Conservation (phyloP, 345 rosid species). For the Odontarrhena argentea region DNA sequence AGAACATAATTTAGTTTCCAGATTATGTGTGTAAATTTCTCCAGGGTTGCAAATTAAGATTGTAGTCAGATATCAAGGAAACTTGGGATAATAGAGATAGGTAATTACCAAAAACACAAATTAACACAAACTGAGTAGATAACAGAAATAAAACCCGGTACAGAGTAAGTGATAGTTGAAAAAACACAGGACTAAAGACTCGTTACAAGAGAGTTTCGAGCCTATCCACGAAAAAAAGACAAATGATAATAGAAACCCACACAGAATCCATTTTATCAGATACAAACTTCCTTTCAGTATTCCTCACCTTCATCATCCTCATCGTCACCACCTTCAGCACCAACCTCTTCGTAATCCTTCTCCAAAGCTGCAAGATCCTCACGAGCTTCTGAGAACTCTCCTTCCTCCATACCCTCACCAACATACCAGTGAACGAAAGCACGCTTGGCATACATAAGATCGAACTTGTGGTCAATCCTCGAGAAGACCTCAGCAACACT, state of each 20-base stretch:
- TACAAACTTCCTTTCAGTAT: slow-evolving; percentile 32
- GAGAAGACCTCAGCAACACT: slow-evolving; percentile 79
- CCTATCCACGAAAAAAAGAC: slow-evolving; percentile 6
- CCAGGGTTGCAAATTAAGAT: too few species aligned
- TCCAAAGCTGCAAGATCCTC: slow-evolving; percentile 79
- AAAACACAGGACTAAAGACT: slow-evolving; percentile 30
- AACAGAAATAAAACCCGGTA: background rate
- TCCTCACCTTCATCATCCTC: slow-evolving; percentile 66
- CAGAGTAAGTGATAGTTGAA: background rate
- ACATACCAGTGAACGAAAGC: slow-evolving; percentile 84
- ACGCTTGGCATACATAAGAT: slow-evolving; percentile 76
- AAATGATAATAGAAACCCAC: background rate
- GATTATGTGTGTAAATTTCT: too few species aligned
- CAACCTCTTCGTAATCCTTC: slow-evolving; percentile 82
- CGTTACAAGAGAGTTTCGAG: slow-evolving; percentile 33
- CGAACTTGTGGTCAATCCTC: slow-evolving; percentile 73
- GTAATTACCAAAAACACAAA: too few species aligned
- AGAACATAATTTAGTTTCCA: too few species aligned
- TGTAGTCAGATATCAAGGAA: too few species aligned
- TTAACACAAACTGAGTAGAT: background rate
- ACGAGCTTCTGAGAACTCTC: slow-evolving; percentile 78
- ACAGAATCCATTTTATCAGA: background rate
- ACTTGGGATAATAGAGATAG: too few species aligned
- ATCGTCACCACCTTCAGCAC: slow-evolving; percentile 74
- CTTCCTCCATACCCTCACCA: slow-evolving; percentile 89